Percentiles rank a stretch among this genome's conserved stretches.
Conservation (phyloP, 805 yeast species). For the Sugiyamaella smithiae region DNA sequence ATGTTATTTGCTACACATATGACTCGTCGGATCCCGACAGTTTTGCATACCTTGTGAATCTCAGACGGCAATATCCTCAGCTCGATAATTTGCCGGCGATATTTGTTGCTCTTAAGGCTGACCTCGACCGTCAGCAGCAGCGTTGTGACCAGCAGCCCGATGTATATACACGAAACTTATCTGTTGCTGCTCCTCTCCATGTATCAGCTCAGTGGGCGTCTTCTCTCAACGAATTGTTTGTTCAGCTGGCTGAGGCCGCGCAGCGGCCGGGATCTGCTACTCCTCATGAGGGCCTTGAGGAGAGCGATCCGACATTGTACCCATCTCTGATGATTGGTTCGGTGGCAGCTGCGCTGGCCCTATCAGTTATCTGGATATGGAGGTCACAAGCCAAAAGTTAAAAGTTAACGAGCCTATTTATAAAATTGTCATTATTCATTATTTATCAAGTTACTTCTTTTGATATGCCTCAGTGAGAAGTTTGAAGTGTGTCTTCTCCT, state of each 20-base stretch:
- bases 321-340: conserved; percentile 40
- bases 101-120: conserved; percentile 92
- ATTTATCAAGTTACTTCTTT: not conserved
- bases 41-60: conserved; percentile 72
- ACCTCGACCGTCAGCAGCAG: conserved; percentile 92
- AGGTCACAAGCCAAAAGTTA: not conserved
- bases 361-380: conserved; percentile 9
- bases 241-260: conserved; percentile 87
- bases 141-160: conserved; percentile 85
- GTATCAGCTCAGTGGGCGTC: conserved; percentile 89
- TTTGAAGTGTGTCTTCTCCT: conserved; percentile 45
- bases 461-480: conserved; percentile 45
- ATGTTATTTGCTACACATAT: conserved; percentile 83
- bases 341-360: conserved; percentile 4
- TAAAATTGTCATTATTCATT: not conserved
- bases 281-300: conserved; percentile 59
- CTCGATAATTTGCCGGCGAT: conserved; percentile 73
- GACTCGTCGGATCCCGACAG: conserved; percentile 97
- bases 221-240: conserved; percentile 78
- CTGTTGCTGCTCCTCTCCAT: conserved; percentile 80
- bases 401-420: not conserved
- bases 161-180: conserved; percentile 63
- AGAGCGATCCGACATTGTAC: conserved; percentile 46
- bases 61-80: conserved; percentile 57
- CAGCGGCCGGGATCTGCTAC: conserved; percentile 74